Base-by-base conservation (phyloP, 371 early-diverging fungal genomes). In the Capillidium heterosporum region DNA sequence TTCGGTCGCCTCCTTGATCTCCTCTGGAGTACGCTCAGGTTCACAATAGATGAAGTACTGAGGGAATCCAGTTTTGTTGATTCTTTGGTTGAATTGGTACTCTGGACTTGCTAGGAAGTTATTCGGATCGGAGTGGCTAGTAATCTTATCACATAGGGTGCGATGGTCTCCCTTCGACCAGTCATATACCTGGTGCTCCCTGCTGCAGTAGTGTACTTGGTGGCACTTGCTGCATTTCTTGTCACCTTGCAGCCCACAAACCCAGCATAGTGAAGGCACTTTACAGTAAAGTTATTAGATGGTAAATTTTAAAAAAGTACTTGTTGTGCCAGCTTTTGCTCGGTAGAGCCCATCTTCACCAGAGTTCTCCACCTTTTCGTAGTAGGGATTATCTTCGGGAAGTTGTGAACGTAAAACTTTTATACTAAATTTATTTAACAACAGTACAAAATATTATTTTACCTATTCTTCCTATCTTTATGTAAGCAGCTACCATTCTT, bases 341-440 rank as follows among this genome's bases (percentile, higher is more conserved):
- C n/a, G n/a, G n/a, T n/a, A n/a, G n/a, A n/a, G n/a, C n/a, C n/a
- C n/a, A n/a, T n/a, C n/a, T n/a, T n/a, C n/a, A n/a, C n/a, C n/a
- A n/a, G n/a, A n/a, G n/a, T n/a, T n/a, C n/a, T n/a, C n/a, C n/a
- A n/a, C n/a, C n/a, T n/a, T n/a, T n/a, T n/a, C 50, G 27, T 58
- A 58, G 28, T 49, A 58, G 17, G 7, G 69, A 64, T 92, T 91
- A 17, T 78, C 68, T 60, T 82, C 79, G n/a, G 89, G 80, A 29
- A 95, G 65, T 67, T 93, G 95, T 46, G 77, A 72, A 42, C 95
- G 78, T 62, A 73, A 83, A 17, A 84, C 88, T 59, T 82, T 85
- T 71, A 94, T 84, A 63, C 92, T 88, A 50, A 26, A 5, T 27
- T 15, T 15, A 31, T 50, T 21, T 11, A 21, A 23, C 13, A 15